Evolutionary conservation across 495 filamentous ascomycete species (phyloP).

Genomic region (Penicillium odoratum): DNA sequence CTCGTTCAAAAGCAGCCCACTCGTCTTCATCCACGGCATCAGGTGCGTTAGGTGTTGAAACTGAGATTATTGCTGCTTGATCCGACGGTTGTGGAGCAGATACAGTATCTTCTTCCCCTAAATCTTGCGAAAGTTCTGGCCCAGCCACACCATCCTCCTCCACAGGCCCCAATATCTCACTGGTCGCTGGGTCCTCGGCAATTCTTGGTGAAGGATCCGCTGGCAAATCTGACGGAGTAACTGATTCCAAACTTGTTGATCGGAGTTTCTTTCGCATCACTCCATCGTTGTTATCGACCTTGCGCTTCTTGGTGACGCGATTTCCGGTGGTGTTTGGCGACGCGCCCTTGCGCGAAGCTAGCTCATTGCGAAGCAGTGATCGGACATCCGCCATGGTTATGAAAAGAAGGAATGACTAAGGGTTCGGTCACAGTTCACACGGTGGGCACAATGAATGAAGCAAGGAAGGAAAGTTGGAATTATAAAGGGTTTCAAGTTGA

Average conservation of each 20-base stretch:
- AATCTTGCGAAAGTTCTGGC: conserved; percentile 27
- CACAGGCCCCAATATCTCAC: conserved; percentile 29
- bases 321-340: conserved; percentile 39
- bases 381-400: conserved; percentile 77
- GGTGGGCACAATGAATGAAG: not conserved
- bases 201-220: conserved; percentile 21
- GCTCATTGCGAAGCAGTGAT: conserved; percentile 77
- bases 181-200: conserved; percentile 20
- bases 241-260: conserved; percentile 30
- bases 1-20: conserved; percentile 90
- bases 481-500: conserved; percentile 16
- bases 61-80: conserved; percentile 17
- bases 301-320: conserved; percentile 57
- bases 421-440: not conserved
- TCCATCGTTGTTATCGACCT: conserved; percentile 50
- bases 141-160: conserved; percentile 32
- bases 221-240: conserved; percentile 24
- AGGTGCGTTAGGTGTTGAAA: conserved; percentile 15
- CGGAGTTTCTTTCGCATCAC: conserved; percentile 50
- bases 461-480: conserved; percentile 4
- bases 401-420: not conserved
- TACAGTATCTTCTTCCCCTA: conserved; percentile 15
- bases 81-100: conserved; percentile 14
- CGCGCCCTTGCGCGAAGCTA: conserved; percentile 70
- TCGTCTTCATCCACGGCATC: conserved; percentile 71